Evolutionary conservation across 257 asterid genomes (phyloP), one percentile per base, ranked within the genome.

Genomic region (Echites panduratus): DNA sequence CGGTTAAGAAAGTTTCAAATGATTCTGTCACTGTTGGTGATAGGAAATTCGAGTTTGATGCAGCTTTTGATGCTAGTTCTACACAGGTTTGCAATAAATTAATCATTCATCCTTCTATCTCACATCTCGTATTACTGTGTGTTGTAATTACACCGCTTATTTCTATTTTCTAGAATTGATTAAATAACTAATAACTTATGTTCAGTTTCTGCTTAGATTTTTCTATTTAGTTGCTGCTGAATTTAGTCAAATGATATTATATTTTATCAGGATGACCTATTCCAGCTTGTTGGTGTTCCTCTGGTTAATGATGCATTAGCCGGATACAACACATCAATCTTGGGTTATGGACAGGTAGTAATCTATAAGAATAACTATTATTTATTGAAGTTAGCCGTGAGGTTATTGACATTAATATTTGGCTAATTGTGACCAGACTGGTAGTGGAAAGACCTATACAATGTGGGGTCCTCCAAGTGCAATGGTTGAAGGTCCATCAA

Each of bases 401-500:
- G 47, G 32, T 72, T 50, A 4, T 10, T 67, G 40, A 13, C 57
- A 9, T 44, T 5, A 53, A 12, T 53, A 13, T 59, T 47, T 73
- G 70, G 22, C 76, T 71, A 70, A 66, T 58, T 26, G 59, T 81
- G 77, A 20, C 79, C 73, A 95, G 99, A 95, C 94, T 82, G 98
- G 98, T 54, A 95, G 96, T 82, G 99, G 99, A 27, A 92, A 95
- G 84, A 84, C 98, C 35, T 90, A 83, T 78, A 92, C 99, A 47
- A 88, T 95, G 97, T 95, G 98, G 97, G 98, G 99, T 70, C 97
- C 98, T 17, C 98, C 84, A 22, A 90, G 93, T 76, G 91, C 99
- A 14, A 92, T 95, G 90, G 88, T 92, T 72, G 97, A 84, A 41
- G 84, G 79, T 82, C 96, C 89, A 58, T 82, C 89, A 26, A 80